Evolutionary conservation across 352 stramenopile species (phyloP).

Genomic region (Globisporangium sylvaticum): DNA sequence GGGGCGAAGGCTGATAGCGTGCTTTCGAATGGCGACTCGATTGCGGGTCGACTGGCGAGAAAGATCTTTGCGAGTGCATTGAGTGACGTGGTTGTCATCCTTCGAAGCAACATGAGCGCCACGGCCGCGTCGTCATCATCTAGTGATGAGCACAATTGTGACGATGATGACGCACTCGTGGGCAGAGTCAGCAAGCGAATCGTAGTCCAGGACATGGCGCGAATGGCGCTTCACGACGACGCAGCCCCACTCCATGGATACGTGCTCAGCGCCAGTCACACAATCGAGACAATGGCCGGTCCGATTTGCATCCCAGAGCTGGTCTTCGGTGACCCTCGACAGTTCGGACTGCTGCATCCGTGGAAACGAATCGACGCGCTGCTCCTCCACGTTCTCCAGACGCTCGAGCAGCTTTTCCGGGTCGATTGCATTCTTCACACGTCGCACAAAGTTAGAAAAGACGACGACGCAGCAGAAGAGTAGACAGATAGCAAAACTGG

Average conservation of each 20-base stretch:
- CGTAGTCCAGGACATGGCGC: slow-evolving; percentile 24
- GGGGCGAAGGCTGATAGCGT: neutral
- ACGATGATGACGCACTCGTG: neutral
- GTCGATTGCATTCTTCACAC: slow-evolving; percentile 39
- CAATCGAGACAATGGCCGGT: slow-evolving; percentile 27
- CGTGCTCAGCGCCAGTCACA: slow-evolving; percentile 28
- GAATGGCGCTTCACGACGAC: neutral
- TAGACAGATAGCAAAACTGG: too few species aligned
- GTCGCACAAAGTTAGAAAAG: slow-evolving; percentile 1
- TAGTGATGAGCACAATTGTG: neutral
- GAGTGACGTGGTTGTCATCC: slow-evolving; percentile 29
- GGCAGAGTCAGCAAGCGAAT: slow-evolving; percentile 20
- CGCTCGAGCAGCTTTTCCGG: slow-evolving; percentile 52
- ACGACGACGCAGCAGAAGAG: slow-evolving; percentile 14
- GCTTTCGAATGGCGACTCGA: neutral
- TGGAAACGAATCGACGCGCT: slow-evolving; percentile 46
- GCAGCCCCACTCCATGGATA: slow-evolving; percentile 4
- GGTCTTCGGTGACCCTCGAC: slow-evolving; percentile 29
- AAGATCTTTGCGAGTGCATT: slow-evolving; percentile 25
- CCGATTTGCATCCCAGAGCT: slow-evolving; percentile 36
- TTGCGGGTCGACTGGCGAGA: slow-evolving; percentile 13
- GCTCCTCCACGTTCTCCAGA: slow-evolving; percentile 41
- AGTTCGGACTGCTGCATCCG: slow-evolving; percentile 44
- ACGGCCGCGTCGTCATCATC: neutral
- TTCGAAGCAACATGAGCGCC: slow-evolving; percentile 25